Percentiles rank a stretch among this genome's conserved stretches.
Evolutionary conservation across 257 asterid genomes (phyloP).

Genomic region (Verbena officinalis): DNA sequence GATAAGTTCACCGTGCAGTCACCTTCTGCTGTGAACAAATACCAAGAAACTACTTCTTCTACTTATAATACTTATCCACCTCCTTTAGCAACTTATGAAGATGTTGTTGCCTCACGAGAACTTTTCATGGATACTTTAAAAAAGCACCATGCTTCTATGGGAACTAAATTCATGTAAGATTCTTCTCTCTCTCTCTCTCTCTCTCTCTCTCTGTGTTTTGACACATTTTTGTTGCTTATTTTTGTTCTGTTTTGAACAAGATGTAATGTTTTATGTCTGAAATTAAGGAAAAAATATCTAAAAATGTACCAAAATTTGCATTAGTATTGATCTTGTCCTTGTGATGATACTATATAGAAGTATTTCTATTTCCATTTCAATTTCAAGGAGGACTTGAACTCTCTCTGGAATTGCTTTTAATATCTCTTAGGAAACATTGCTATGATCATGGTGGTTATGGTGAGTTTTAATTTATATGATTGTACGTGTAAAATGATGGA

Average conservation of each 20-base stretch:
- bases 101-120: conserved; percentile 52
- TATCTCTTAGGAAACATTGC: too few species aligned
- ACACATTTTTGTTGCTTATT: background rate
- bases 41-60: conserved; percentile 31
- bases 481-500: too few species aligned
- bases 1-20: conserved; percentile 39
- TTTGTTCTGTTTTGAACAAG: background rate
- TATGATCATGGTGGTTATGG: too few species aligned
- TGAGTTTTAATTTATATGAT: too few species aligned
- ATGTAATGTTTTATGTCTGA: background rate
- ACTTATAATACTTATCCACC: conserved; percentile 65
- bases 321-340: too few species aligned
- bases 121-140: conserved; percentile 62
- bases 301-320: too few species aligned
- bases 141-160: conserved; percentile 77
- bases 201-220: conserved; percentile 3
- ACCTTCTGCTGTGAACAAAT: conserved; percentile 35
- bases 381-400: too few species aligned
- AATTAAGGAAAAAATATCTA: background rate
- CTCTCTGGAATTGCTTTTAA: too few species aligned
- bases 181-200: conserved; percentile 9
- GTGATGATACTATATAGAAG: background rate
- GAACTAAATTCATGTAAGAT: conserved; percentile 85
- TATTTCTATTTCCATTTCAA: background rate
- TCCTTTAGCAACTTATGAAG: conserved; percentile 65